A percentile compares a stretch with the other conserved stretches of the same genome.
Conservation (phyloP, 768 basidiomycete species). For the Rubroboletus pulcherrimus region DNA sequence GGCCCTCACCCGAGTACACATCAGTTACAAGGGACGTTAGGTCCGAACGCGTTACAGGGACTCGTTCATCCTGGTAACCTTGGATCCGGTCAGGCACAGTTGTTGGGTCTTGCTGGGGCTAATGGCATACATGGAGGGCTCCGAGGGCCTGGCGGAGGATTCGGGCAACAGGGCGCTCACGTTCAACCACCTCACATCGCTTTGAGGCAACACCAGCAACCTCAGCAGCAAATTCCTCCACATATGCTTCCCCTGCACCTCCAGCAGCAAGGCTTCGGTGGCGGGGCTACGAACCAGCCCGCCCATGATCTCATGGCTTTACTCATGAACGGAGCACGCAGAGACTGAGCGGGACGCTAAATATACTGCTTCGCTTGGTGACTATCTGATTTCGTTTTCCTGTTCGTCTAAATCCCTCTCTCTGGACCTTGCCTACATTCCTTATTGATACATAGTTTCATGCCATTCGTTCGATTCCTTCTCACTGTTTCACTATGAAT, state of each 20-base stretch:
- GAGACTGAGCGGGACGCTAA: slow-evolving; percentile 48
- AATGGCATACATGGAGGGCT: slow-evolving; percentile 43
- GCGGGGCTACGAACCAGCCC: slow-evolving; percentile 49
- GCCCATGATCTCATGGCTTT: slow-evolving; percentile 80
- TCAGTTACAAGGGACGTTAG: slow-evolving; percentile 46
- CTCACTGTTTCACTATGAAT: slow-evolving; percentile 26
- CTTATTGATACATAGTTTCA: slow-evolving; percentile 32
- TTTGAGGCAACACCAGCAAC: slow-evolving; percentile 33
- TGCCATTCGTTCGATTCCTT: slow-evolving; percentile 21
- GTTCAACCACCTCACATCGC: slow-evolving; percentile 29
- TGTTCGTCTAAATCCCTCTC: slow-evolving; percentile 8
- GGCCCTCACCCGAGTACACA: slow-evolving; percentile 43
- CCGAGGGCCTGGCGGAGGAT: slow-evolving; percentile 46
- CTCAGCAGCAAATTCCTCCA: slow-evolving; percentile 53
- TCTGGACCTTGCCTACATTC: slow-evolving; percentile 29
- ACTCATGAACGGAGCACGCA: slow-evolving; percentile 67
- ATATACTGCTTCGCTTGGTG: slow-evolving; percentile 10
- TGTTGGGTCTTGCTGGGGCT: slow-evolving; percentile 44
- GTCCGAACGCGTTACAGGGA: slow-evolving; percentile 48
- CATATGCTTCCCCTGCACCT: slow-evolving; percentile 53
- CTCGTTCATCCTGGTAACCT: slow-evolving; percentile 52
- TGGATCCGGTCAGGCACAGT: slow-evolving; percentile 45
- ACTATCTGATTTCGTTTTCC: slow-evolving; percentile 14
- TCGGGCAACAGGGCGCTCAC: slow-evolving; percentile 32
- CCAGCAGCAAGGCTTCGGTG: slow-evolving; percentile 53